Percentiles rank a stretch among this genome's conserved stretches.
Evolutionary conservation across 73 alveolate genomes (phyloP).

Genomic region (Chromera velia): DNA sequence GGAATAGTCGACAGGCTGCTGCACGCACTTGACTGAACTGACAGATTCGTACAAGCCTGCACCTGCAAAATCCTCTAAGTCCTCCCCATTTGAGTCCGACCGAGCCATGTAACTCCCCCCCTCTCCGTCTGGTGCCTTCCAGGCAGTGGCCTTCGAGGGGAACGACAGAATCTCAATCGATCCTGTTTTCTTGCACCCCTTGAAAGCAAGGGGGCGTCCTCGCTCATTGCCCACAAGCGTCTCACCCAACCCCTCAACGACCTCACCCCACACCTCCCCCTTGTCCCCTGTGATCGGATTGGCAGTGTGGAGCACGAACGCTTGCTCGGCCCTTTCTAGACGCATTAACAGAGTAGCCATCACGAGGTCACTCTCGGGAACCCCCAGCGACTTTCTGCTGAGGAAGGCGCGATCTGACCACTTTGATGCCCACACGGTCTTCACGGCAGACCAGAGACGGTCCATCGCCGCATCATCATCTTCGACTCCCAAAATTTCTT

Average conservation of each 20-base stretch:
- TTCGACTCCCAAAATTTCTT: too few relatives aligned
- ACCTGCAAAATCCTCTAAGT: slow-evolving; percentile 45
- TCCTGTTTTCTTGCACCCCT: background rate
- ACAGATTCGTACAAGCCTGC: slow-evolving; percentile 50
- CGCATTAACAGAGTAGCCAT: too few relatives aligned
- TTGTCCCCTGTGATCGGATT: slow-evolving; percentile 44
- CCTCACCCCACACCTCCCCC: slow-evolving; percentile 41
- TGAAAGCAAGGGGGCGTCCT: background rate
- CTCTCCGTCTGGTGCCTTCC: too few relatives aligned
- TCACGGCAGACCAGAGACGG: slow-evolving; percentile 71
- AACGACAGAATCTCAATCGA: background rate
- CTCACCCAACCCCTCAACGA: slow-evolving; percentile 45
- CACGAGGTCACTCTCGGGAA: too few relatives aligned
- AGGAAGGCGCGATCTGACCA: slow-evolving; percentile 74
- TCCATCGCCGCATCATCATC: slow-evolving; percentile 57
- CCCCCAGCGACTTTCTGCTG: too few relatives aligned
- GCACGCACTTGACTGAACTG: too few relatives aligned
- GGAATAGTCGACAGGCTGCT: too few relatives aligned
- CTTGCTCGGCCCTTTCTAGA: slow-evolving; percentile 38
- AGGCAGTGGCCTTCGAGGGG: too few relatives aligned
- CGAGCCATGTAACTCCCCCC: background rate
- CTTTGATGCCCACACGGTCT: slow-evolving; percentile 81
- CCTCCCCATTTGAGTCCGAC: slow-evolving; percentile 28
- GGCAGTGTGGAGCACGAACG: slow-evolving; percentile 48
- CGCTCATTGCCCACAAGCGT: slow-evolving; percentile 11